Percentiles rank a stretch among this genome's conserved stretches.
Conservation (phyloP, 305 asterid species). For the Solanum hybrid region DNA sequence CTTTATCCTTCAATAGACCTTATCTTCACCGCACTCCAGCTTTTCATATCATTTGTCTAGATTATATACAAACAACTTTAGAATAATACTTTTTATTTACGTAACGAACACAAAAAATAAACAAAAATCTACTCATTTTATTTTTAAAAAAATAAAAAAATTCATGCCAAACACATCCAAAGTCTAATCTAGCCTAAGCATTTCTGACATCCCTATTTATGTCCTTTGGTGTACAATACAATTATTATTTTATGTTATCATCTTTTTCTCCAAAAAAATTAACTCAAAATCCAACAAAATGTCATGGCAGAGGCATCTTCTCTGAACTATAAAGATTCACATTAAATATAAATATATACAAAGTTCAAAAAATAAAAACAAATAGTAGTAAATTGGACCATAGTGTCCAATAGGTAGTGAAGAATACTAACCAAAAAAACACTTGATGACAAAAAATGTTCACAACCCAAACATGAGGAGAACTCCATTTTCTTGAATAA, state of each 20-base stretch:
- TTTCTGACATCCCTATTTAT: background rate
- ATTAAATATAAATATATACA: background rate
- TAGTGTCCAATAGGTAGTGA: background rate
- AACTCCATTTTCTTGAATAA: background rate
- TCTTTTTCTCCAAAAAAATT: background rate
- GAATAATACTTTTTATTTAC: background rate
- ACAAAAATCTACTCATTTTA: background rate
- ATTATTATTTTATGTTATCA: background rate
- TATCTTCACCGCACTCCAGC: background rate
- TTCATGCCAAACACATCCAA: background rate
- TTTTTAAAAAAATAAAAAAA: too few relatives aligned
- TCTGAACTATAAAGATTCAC: background rate
- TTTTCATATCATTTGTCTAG: background rate
- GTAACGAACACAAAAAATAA: background rate
- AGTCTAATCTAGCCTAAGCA: background rate
- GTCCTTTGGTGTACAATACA: background rate
- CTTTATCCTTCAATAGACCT: background rate
- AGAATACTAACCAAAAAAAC: background rate
- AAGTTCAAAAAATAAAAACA: background rate
- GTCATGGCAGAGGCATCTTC: slow-evolving; percentile 2
- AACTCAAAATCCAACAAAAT: background rate
- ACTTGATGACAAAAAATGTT: background rate
- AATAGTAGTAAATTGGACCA: background rate
- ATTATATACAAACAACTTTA: background rate
- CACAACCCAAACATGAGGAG: slow-evolving; percentile 1